These are phyloP conservation scores for Mrakia frigida DNA, from an alignment of 768 basidiomycete genomes.

Conservation along the genomic window DNA sequence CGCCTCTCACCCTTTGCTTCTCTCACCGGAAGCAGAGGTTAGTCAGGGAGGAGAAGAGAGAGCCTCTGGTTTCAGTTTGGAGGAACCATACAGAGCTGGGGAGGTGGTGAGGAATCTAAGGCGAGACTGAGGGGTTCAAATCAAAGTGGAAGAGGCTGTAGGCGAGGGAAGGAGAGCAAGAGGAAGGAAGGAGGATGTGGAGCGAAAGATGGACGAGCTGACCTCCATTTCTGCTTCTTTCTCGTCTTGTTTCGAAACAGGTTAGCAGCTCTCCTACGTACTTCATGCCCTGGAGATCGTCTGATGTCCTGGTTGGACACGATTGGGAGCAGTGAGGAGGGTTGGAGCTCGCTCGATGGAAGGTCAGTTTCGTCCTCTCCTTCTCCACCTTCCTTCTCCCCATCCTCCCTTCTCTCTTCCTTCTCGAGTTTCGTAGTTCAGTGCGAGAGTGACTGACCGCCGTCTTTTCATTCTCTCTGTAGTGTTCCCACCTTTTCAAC, in stretches of 20 bases:
- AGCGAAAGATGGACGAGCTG: neutral
- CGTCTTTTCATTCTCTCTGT: neutral
- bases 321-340: no score
- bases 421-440: neutral
- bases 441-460: neutral
- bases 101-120: slow-evolving; percentile 4
- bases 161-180: neutral
- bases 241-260: neutral
- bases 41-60: neutral
- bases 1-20: neutral
- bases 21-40: no score
- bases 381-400: neutral
- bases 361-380: neutral
- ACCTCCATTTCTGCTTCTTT: neutral
- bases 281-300: no score
- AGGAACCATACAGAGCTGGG: neutral
- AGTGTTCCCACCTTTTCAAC: neutral
- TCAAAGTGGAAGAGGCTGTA: neutral
- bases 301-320: no score
- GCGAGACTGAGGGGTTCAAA: slow-evolving; percentile 5
- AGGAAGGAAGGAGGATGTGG: neutral
- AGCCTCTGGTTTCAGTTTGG: neutral
- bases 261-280: no score
- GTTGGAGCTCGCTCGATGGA: neutral
- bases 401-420: neutral